A percentile compares a stretch with the other conserved stretches of the same genome.
Evolutionary conservation across 2,329 filamentous ascomycete species (phyloP).

Genomic region (Fusarium duplospermum): DNA sequence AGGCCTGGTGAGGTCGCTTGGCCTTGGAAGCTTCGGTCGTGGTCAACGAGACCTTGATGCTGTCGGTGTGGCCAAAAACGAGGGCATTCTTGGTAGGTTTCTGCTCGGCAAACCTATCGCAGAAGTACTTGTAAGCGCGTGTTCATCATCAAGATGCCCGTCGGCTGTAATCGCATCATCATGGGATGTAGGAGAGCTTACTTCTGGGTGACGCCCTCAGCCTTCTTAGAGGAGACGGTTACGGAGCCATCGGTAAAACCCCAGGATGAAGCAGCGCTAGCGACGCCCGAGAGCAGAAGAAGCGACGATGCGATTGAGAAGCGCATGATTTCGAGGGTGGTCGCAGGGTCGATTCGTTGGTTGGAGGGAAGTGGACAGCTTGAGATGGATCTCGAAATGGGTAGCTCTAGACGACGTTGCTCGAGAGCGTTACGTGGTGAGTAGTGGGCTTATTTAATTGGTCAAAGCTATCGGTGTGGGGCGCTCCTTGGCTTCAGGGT

Average conservation of each 20-base stretch:
- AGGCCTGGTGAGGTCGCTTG: slow-evolving; percentile 93
- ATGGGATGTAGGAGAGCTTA: slow-evolving; percentile 54
- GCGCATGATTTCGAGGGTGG: slow-evolving; percentile 49
- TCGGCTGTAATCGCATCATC: slow-evolving; percentile 17
- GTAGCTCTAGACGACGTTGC: slow-evolving; percentile 15
- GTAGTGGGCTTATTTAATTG: slow-evolving; percentile 38
- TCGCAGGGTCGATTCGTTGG: slow-evolving; percentile 33
- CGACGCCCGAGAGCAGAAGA: slow-evolving; percentile 62
- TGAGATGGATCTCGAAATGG: slow-evolving; percentile 39
- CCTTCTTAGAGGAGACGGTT: slow-evolving; percentile 74
- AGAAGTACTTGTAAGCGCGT: slow-evolving; percentile 36
- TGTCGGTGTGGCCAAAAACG: slow-evolving; percentile 74
- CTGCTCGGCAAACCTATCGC: slow-evolving; percentile 66
- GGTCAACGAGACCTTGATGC: slow-evolving; percentile 85
- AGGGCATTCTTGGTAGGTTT: slow-evolving; percentile 73
- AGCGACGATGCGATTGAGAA: slow-evolving; percentile 52
- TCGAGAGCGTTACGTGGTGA: slow-evolving; percentile 47
- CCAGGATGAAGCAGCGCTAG: slow-evolving; percentile 71
- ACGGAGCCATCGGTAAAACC: slow-evolving; percentile 79
- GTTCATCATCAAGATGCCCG: not conserved
- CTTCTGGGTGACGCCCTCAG: slow-evolving; percentile 73
- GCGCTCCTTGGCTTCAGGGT: slow-evolving; percentile 20
- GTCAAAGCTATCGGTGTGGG: slow-evolving; percentile 36
- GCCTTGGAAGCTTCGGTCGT: slow-evolving; percentile 81
- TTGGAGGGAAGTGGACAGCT: slow-evolving; percentile 48